phyloP scores from a whole-genome alignment of 2,329 filamentous ascomycete genomes.

The Ophiocordyceps camponoti-floridani region DNA sequence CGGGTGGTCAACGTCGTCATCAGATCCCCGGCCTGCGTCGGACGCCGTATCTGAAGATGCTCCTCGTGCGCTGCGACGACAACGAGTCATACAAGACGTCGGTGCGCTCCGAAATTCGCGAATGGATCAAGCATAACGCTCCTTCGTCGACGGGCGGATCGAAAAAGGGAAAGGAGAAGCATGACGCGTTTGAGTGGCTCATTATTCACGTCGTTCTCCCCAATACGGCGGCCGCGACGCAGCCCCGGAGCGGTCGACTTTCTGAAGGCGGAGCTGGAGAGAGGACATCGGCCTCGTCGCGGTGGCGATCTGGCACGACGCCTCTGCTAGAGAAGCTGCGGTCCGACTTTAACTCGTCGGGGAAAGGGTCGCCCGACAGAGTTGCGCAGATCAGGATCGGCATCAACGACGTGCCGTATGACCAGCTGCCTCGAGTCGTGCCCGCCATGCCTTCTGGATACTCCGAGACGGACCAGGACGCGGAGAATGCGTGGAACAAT shows the following conservation, averaged over 20 bases:
- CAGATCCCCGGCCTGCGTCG: constrained; percentile 88
- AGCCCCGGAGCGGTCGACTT: constrained; percentile 46
- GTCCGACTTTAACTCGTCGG: constrained; percentile 66
- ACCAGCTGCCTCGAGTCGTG: constrained; percentile 42
- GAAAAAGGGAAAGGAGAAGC: constrained; percentile 52
- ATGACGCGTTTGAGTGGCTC: constrained; percentile 93
- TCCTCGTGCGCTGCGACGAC: constrained; percentile 83
- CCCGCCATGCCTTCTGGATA: constrained; percentile 46
- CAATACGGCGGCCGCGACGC: constrained; percentile 63
- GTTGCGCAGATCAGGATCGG: constrained; percentile 73
- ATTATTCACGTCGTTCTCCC: constrained; percentile 85
- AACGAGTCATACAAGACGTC: constrained; percentile 81
- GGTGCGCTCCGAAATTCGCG: constrained; percentile 60
- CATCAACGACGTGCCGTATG: constrained; percentile 49
- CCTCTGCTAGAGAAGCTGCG: constrained; percentile 80
- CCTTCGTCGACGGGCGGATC: constrained; percentile 34
- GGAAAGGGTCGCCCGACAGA: constrained; percentile 55
- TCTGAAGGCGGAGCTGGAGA: constrained; percentile 41
- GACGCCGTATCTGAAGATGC: constrained; percentile 85
- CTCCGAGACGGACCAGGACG: constrained; percentile 56
- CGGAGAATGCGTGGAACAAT: constrained; percentile 68
- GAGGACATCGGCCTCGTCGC: constrained; percentile 46
- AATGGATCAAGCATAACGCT: constrained; percentile 76
- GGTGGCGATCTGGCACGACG: constrained; percentile 63
- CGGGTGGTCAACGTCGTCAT: constrained; percentile 46